Evolutionary conservation across 2,329 filamentous ascomycete species (phyloP).

Genomic region (Rasamsonia emersonii): DNA sequence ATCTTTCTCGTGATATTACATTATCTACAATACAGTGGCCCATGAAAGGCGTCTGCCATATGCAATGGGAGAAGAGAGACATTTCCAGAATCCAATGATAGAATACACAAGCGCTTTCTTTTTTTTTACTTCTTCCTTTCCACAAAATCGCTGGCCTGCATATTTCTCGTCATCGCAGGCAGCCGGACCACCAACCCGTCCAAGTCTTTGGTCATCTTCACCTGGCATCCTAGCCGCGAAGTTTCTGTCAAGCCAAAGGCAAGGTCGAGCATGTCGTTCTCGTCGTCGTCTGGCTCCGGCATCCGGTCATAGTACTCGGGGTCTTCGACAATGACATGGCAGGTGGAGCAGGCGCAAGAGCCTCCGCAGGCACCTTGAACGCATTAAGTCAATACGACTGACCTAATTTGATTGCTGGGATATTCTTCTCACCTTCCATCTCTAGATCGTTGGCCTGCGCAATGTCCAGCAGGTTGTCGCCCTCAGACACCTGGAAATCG

Average conservation of each 20-base stretch:
- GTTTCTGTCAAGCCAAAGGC: conserved; percentile 88
- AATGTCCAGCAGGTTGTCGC: conserved; percentile 91
- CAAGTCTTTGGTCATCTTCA: conserved; percentile 81
- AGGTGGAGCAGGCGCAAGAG: conserved; percentile 86
- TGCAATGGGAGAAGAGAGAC: neutral
- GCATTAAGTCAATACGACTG: conserved; percentile 4
- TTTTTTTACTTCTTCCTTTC: conserved; percentile 29
- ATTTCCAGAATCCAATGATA: conserved; percentile 1
- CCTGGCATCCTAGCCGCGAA: conserved; percentile 75
- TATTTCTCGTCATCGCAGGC: conserved; percentile 87
- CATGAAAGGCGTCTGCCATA: too few species aligned
- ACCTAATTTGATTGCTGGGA: conserved; percentile 3
- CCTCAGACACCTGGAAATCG: conserved; percentile 70
- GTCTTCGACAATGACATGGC: conserved; percentile 76
- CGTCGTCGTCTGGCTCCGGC: conserved; percentile 67
- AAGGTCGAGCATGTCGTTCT: conserved; percentile 85
- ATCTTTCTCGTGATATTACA: too few species aligned
- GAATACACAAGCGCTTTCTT: conserved; percentile 1
- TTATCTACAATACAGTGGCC: too few species aligned
- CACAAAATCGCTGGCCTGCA: conserved; percentile 89
- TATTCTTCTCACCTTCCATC: conserved; percentile 67
- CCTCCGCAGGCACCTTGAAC: conserved; percentile 73
- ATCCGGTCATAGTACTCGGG: conserved; percentile 69
- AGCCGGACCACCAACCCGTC: conserved; percentile 79
- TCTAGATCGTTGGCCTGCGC: conserved; percentile 91